Evolutionary conservation across 2,329 filamentous ascomycete genomes (phyloP).

Genomic region (Eutypa lata): DNA sequence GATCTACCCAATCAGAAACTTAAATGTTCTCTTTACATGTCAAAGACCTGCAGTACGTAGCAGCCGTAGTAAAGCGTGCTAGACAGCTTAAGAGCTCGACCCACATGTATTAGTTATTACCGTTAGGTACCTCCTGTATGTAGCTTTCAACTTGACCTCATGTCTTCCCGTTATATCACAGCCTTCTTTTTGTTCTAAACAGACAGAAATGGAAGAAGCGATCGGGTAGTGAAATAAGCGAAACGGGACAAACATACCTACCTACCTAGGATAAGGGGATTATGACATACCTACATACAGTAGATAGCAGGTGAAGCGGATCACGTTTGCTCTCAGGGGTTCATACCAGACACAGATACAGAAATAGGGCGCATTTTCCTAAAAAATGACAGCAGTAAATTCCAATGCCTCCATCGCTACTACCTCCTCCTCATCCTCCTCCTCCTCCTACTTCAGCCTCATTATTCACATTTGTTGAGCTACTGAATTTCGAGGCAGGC

Average conservation of each 20-base stretch:
- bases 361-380: too few species aligned
- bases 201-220: neutral
- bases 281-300: too few species aligned
- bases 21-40: neutral
- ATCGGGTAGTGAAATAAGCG: neutral
- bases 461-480: neutral
- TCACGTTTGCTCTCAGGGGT: too few species aligned
- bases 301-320: too few species aligned
- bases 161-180: too few species aligned
- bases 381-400: neutral
- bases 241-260: neutral
- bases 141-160: neutral
- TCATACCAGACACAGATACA: too few species aligned
- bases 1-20: neutral
- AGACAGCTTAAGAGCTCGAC: neutral
- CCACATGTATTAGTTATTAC: neutral
- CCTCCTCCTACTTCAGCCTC: too few species aligned
- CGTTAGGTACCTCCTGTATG: neutral
- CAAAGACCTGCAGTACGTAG: neutral
- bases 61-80: too few species aligned
- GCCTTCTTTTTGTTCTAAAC: neutral
- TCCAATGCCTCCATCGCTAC: neutral
- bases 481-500: neutral
- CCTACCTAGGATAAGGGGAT: too few species aligned
- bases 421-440: neutral